Percentiles rank a stretch among this genome's conserved stretches.
These are phyloP conservation scores for Aschersonia sp. DNA, from an alignment of 2,329 filamentous ascomycete genomes.

Conservation along the genomic window DNA sequence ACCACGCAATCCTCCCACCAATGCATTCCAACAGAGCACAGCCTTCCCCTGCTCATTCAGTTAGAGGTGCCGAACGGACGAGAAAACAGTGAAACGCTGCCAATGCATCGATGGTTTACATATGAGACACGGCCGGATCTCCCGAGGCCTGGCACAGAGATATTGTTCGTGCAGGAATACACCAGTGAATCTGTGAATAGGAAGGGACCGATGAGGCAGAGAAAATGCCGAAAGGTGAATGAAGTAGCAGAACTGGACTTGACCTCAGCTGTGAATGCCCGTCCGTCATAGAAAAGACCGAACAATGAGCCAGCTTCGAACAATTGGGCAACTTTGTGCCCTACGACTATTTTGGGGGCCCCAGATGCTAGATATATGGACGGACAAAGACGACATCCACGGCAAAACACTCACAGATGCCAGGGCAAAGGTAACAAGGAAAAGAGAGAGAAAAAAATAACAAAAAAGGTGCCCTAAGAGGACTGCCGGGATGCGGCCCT, in stretches of 20 bases:
- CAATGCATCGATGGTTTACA: no score
- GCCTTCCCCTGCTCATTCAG: not conserved
- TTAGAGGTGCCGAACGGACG: not conserved
- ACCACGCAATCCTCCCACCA: not conserved
- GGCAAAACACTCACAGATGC: not conserved
- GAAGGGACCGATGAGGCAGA: no score
- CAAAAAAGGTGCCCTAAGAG: not conserved
- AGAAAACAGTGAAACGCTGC: no score
- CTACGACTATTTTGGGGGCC: not conserved
- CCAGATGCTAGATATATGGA: constrained; percentile 2
- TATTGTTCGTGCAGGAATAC: no score
- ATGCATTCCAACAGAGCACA: not conserved
- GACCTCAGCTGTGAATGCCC: not conserved
- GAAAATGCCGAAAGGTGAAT: not conserved
- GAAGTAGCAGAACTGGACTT: not conserved
- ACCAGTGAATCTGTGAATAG: no score
- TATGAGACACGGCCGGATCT: no score
- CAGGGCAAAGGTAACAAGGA: constrained; percentile 1
- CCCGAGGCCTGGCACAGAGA: no score
- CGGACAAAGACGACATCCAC: not conserved
- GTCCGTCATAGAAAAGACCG: not conserved
- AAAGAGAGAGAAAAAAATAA: not conserved
- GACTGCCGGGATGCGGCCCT: constrained; percentile 5
- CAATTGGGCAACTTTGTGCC: not conserved
- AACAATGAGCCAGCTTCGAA: not conserved